Base-by-base conservation (phyloP, 805 yeast genomes). In the Wickerhamiella qilinensis region DNA sequence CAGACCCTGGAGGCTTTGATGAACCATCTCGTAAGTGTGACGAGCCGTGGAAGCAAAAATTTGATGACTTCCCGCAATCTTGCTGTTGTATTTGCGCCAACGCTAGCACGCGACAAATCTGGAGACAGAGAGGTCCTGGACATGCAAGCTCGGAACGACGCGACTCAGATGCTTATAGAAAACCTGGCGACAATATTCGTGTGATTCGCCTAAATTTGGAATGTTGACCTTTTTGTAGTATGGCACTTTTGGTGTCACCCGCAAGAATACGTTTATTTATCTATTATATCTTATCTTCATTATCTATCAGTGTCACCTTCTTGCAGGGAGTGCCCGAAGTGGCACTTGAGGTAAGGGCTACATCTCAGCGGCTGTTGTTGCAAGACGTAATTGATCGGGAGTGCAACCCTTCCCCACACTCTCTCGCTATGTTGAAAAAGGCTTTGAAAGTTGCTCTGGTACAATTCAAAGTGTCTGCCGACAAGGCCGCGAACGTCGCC, bases 41-140 rank as follows among this genome's bases (percentile, higher is more conserved):
- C 73, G 30, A 55, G 62, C 20, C 64, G 67, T 53, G 64, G 72
- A 33, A 57, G 56, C 11, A 53, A 58, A 33, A 91, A 86, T 54
- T 68, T 86, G 55, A 91, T 91, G 98, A 81, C 71, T 31, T 64
- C 70, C 48, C 75, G 75, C 56, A 85, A 91, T 51, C 59, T 91
- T 38, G 77, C 94, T 0, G 83, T 91, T 33, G 95, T 88, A 6
- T 91, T 91, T 65, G 94, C 95, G 1, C 97, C 98, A 3, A 84
- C 95, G 6, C 60, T 91, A 33, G 77, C 85, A 0, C 68, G 94
- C 35, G 94, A 84, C 50, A 61, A 67, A 42, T 68, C 74, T 30
- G 86, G 93, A 6, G 84, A 79, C 46, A 69, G 77, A 39, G 98
- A 91, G 56, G 72, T 91, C 55, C 52, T 65, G 38, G 97, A 91